A percentile compares a stretch with the other conserved stretches of the same genome.
phyloP scores from a whole-genome alignment of 2,329 filamentous ascomycete species.

The Calycina marina region DNA sequence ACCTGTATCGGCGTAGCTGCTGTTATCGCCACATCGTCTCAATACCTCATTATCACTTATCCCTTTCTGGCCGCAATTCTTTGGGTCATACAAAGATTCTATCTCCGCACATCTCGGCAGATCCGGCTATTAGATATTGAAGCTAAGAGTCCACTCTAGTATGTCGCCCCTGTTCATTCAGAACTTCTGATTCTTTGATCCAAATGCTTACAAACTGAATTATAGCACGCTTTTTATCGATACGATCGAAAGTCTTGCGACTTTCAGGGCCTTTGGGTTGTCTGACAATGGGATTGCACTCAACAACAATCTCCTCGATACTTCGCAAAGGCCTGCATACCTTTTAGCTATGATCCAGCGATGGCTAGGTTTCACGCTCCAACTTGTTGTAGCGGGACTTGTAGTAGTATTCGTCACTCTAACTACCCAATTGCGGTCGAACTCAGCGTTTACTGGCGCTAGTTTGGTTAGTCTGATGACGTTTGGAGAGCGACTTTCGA shows the following conservation, averaged over 20 bases:
- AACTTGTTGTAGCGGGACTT: slow-evolving; percentile 12
- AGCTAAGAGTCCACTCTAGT: slow-evolving; percentile 27
- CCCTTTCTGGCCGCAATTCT: slow-evolving; percentile 5
- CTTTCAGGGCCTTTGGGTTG: slow-evolving; percentile 33
- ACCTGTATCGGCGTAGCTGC: slow-evolving; percentile 1
- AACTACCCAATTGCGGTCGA: slow-evolving; percentile 16
- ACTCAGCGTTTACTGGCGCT: slow-evolving; percentile 13
- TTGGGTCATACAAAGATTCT: slow-evolving; percentile 25
- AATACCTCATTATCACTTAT: slow-evolving; percentile 4
- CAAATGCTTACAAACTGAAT: neutral
- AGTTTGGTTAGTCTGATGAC: slow-evolving; percentile 16
- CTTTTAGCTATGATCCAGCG: slow-evolving; percentile 40
- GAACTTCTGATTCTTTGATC: too few relatives aligned
- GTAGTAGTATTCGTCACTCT: slow-evolving; percentile 21
- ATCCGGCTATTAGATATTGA: slow-evolving; percentile 33
- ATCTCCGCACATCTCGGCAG: slow-evolving; percentile 32
- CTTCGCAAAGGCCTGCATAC: slow-evolving; percentile 41
- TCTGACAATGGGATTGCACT: slow-evolving; percentile 3
- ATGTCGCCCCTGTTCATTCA: neutral
- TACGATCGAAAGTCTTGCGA: slow-evolving; percentile 28
- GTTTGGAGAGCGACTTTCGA: slow-evolving; percentile 11
- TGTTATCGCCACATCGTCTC: slow-evolving; percentile 4
- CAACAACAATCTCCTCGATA: slow-evolving; percentile 29
- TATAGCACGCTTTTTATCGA: slow-evolving; percentile 28
- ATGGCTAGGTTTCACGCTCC: slow-evolving; percentile 34